A percentile compares a stretch with the other conserved stretches of the same genome.
phyloP scores from a whole-genome alignment of 805 yeast species.

The Cyberlindnera maclurae region DNA sequence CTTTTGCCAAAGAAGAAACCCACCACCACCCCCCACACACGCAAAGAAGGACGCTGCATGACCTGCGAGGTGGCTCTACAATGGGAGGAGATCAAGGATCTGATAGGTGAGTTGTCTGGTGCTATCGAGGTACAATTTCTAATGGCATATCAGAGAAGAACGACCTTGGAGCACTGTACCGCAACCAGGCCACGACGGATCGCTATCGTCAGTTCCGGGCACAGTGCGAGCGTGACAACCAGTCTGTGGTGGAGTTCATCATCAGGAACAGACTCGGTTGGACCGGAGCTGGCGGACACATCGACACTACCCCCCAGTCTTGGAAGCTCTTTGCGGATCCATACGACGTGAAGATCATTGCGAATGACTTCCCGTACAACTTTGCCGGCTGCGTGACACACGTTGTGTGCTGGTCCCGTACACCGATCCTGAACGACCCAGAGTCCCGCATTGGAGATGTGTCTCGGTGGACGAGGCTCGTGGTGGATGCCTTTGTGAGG shows the following conservation, averaged over 20 bases:
- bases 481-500: slow-evolving; percentile 44
- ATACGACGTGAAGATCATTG: slow-evolving; percentile 32
- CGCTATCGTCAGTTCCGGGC: slow-evolving; percentile 41
- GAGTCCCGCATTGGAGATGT: slow-evolving; percentile 43
- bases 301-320: slow-evolving; percentile 14
- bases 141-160: slow-evolving; percentile 3
- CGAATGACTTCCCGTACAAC: slow-evolving; percentile 63
- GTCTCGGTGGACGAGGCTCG: slow-evolving; percentile 31
- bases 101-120: no score
- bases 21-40: no score
- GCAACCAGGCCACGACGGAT: slow-evolving; percentile 38
- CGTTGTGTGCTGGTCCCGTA: slow-evolving; percentile 62
- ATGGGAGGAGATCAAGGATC: no score
- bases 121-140: no score
- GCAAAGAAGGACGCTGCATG: no score
- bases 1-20: no score
- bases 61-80: no score
- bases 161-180: slow-evolving; percentile 23
- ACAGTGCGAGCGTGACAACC: slow-evolving; percentile 26
- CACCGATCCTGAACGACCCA: slow-evolving; percentile 34
- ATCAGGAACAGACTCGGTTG: slow-evolving; percentile 43
- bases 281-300: slow-evolving; percentile 28
- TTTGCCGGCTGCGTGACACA: slow-evolving; percentile 47
- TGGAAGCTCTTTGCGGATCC: slow-evolving; percentile 21
- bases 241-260: slow-evolving; percentile 42